Percentiles rank a stretch among this genome's conserved stretches.
phyloP scores from a whole-genome alignment of 73 alveolate species.

The Diophrys appendiculata region DNA sequence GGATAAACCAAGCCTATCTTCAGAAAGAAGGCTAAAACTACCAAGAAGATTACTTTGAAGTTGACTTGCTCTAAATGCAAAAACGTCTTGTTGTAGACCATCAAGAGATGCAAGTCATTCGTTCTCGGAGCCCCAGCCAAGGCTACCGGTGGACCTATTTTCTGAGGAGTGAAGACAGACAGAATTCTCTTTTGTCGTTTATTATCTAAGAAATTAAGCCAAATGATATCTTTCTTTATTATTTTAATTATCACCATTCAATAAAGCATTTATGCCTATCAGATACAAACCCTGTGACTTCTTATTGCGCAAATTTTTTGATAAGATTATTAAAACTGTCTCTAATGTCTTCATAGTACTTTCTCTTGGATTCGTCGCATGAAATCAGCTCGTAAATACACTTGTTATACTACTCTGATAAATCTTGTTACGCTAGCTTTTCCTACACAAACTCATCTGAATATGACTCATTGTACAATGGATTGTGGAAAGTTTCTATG shows the following conservation, averaged over 20 bases:
- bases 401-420: too few relatives aligned
- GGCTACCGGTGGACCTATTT: not conserved
- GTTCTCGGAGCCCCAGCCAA: constrained; percentile 79
- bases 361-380: not conserved
- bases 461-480: not conserved
- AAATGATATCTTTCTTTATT: too few relatives aligned
- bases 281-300: too few relatives aligned
- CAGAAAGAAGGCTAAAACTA: constrained; percentile 96
- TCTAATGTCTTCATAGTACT: not conserved
- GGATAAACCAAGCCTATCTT: constrained; percentile 95
- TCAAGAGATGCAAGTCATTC: constrained; percentile 94
- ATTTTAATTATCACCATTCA: too few relatives aligned
- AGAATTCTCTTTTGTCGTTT: not conserved
- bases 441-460: too few relatives aligned
- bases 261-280: not conserved
- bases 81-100: constrained; percentile 77
- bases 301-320: too few relatives aligned
- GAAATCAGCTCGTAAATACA: too few relatives aligned
- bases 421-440: too few relatives aligned
- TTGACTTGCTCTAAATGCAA: constrained; percentile 82
- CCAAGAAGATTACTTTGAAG: constrained; percentile 92
- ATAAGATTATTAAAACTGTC: too few relatives aligned
- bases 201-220: not conserved
- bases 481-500: not conserved
- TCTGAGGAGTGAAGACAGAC: constrained; percentile 5